These are phyloP conservation scores for Reutealis trisperma DNA, from an alignment of 345 rosid genomes.

Conservation along the genomic window DNA sequence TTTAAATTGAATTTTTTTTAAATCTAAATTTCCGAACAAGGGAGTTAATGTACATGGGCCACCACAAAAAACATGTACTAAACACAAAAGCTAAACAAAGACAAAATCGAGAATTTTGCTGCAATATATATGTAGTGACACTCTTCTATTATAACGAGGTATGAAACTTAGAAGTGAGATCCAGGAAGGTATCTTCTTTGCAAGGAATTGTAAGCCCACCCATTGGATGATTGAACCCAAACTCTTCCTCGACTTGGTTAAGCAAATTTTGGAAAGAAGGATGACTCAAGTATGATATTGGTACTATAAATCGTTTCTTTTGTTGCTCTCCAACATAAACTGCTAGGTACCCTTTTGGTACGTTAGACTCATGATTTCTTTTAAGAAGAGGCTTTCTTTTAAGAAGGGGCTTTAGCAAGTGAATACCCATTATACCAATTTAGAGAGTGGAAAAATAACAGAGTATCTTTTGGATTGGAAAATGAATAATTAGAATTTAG, in stretches of 20 bases:
- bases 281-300: slow-evolving; percentile 3
- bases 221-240: slow-evolving; percentile 22
- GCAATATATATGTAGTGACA: too few relatives aligned
- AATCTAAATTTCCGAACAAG: too few relatives aligned
- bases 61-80: too few relatives aligned
- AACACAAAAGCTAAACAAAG: too few relatives aligned
- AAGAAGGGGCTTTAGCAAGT: slow-evolving; percentile 34
- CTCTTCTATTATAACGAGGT: background rate
- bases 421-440: slow-evolving; percentile 39
- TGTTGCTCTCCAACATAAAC: slow-evolving; percentile 15
- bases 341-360: slow-evolving; percentile 14
- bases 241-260: slow-evolving; percentile 14
- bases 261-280: slow-evolving; percentile 12
- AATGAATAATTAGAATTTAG: too few relatives aligned
- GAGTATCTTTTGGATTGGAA: background rate
- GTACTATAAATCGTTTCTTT: slow-evolving; percentile 16
- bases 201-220: slow-evolving; percentile 24
- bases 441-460: background rate
- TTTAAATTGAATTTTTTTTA: too few relatives aligned
- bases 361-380: slow-evolving; percentile 5
- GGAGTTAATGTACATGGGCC: too few relatives aligned
- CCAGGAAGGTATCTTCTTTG: slow-evolving; percentile 10
- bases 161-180: slow-evolving; percentile 11
- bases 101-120: too few relatives aligned
- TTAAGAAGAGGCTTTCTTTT: slow-evolving; percentile 8